Evolutionary conservation across 805 yeast species (phyloP).

Genomic region (Limtongia smithiae): DNA sequence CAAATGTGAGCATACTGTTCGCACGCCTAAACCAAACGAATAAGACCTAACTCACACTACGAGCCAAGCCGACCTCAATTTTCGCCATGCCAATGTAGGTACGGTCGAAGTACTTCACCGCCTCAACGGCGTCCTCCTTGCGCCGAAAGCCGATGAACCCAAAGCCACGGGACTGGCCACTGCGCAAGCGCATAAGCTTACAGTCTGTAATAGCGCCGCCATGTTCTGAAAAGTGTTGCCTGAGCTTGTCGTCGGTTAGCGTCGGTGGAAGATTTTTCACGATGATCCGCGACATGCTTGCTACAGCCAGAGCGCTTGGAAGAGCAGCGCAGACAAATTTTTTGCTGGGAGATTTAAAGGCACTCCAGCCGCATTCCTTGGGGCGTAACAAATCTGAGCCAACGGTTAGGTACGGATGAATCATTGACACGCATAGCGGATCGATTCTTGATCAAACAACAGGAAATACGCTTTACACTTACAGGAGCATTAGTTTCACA

Average conservation of each 20-base stretch:
- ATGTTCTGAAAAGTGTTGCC: slow-evolving; percentile 54
- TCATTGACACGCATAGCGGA: too few species aligned
- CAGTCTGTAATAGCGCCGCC: slow-evolving; percentile 78
- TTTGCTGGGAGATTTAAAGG: too few species aligned
- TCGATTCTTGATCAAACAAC: too few species aligned
- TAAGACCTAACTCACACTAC: slow-evolving; percentile 42
- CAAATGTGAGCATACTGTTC: slow-evolving; percentile 1
- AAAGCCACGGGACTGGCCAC: slow-evolving; percentile 86
- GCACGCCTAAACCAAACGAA: background rate
- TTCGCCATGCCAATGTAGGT: slow-evolving; percentile 80
- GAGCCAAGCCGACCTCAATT: slow-evolving; percentile 77
- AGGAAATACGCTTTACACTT: too few species aligned
- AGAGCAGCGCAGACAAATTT: too few species aligned
- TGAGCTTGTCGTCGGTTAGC: slow-evolving; percentile 67
- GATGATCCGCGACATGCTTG: slow-evolving; percentile 71
- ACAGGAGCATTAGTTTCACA: too few species aligned
- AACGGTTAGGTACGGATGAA: too few species aligned
- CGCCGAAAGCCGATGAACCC: slow-evolving; percentile 86
- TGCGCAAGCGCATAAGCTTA: slow-evolving; percentile 71
- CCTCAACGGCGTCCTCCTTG: slow-evolving; percentile 69
- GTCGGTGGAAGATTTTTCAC: slow-evolving; percentile 85
- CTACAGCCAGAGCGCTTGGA: too few species aligned
- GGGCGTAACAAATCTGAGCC: too few species aligned
- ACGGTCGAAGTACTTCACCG: slow-evolving; percentile 69
- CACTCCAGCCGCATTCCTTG: too few species aligned